Base-by-base conservation (phyloP, 805 yeast genomes). In the Saccharomyces mikatae region DNA sequence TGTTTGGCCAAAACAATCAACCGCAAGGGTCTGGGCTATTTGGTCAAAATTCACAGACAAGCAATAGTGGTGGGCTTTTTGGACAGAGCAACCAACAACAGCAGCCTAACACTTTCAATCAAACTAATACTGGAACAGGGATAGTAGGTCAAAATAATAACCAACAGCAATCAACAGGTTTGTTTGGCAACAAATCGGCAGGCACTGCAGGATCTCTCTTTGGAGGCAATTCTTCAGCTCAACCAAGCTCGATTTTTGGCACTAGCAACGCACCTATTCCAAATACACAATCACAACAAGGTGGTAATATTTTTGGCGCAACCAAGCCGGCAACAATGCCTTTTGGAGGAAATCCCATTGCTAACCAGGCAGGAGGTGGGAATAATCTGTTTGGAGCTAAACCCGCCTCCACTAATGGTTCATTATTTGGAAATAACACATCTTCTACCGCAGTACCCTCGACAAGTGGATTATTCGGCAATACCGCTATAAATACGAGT, bases 1-100 rank as follows among this genome's bases (percentile, higher is more conserved):
- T 74, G 21, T 75, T 79, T 70, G 82, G 71, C 21, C 73, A 71
- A 50, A 67, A 58, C 44, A 71, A 66, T 54, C 59, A 58, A 52
- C 59, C 57, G 51, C 60, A 58, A 5, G 41, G 41, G 41, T 52
- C 70, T 52, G 72, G 48, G 10, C n/a, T 53, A 8, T 50, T 53
- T 46, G 53, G 53, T 29, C 58, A 61, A 51, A 48, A 53, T 50
- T 27, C 50, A 17, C 67, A 67, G 51, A 65, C 60, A 56, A 53
- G 53, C 69, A 10, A n/a, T 21, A 17, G 11, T 52, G 74, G 74
- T 41, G 71, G 70, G 11, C 41, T 66, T 46, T 70, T 71, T 58
- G 74, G 74, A 4, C 64, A 62, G 57, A 52, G 51, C 31, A 55
- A 52, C 47, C 50, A 48, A 4, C 50, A 46, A 4, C 24, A 44